Evolutionary conservation across 352 stramenopile genomes (phyloP), one percentile per base, ranked within the genome.

Genomic region (Plasmopara halstedii): DNA sequence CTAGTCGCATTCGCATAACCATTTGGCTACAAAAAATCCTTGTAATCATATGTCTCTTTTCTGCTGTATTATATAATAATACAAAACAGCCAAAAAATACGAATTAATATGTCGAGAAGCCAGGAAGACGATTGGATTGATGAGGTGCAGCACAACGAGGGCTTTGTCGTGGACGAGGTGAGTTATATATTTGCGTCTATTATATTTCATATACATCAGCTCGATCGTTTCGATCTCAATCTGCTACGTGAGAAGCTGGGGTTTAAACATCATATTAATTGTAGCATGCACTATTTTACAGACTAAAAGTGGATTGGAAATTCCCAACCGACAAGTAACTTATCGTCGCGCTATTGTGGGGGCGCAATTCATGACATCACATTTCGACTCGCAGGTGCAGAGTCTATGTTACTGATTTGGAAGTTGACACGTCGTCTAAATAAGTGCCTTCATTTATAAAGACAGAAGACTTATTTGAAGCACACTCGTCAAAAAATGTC

Each of bases 81-180:
- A n/a, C n/a, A n/a, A n/a, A n/a, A n/a, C n/a, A n/a, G n/a, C n/a
- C n/a, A n/a, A n/a, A n/a, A n/a, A n/a, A n/a, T n/a, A n/a, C n/a
- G n/a, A n/a, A n/a, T n/a, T n/a, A n/a, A 48, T 26, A 85, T 84
- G 71, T 75, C 62, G 51, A 56, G 63, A 25, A 70, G 73, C 37
- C 50, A 83, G 49, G 73, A 85, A 55, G 70, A 88, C 56, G 71
- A 83, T 52, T 83, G 65, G 66, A 69, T 83, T 41, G 67, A 67
- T 45, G 73, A 79, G 44, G 44, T 56, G 31, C 33, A 60, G 36
- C 43, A 66, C 68, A 60, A 62, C 39, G 54, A 73, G 36, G 72
- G 71, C 43, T 84, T 79, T 51, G 69, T 80, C 27, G 33, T 80
- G 40, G 68, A 78, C 23, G 71, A 84, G 65, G 76, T 88, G 52